Base-by-base conservation (phyloP, 2,329 filamentous ascomycete genomes). In the Dendryphion nanum region DNA sequence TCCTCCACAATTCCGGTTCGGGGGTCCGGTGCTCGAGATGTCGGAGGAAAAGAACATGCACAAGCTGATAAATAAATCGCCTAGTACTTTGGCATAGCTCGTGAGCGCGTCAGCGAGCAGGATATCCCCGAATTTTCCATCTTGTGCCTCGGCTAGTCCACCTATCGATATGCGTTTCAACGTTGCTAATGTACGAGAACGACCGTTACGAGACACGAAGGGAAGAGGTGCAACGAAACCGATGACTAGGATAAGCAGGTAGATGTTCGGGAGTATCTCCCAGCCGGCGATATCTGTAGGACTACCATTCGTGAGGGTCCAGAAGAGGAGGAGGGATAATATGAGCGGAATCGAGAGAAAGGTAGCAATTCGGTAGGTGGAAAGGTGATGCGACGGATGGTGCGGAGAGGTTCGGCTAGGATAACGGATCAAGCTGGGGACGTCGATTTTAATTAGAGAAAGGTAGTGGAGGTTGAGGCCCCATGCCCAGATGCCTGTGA, bases 81-180 rank as follows among this genome's bases (percentile, higher is more conserved):
- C 91, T 18, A 95, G 75, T 19, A 96, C 86, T 66, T 94, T 95
- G 45, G 91, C 85, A 64, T 97, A 98, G 57, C 87, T 94, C 29
- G 93, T 98, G 53, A 97, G 70, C 38, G 89, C 91, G 76, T 98
- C 93, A 21, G 93, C 90, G 14, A 98, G 79, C 41, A 98, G 71
- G 36, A 97, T 85, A 61, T 98, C 93, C 39, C 89, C 91, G 57
- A 97, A 97, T 61, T 95, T 95, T 38, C 91, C 89, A 65, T 96
- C 86, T 51, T 86, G 80, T 1, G 86, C 74, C 66, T 91, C 84
- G 12, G 93, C 91, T 17, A 98, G 76, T 0, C 91, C 90, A 17
- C 93, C 93, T 30, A 96, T 71, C 52, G 80, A 81, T 44, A 97
- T 82, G 40, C 93, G 84, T 44, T 81, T 81, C 30, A 97, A 71